Evolutionary conservation across 2,329 filamentous ascomycete species (phyloP).

Genomic region (Exophiala oligosperma): DNA sequence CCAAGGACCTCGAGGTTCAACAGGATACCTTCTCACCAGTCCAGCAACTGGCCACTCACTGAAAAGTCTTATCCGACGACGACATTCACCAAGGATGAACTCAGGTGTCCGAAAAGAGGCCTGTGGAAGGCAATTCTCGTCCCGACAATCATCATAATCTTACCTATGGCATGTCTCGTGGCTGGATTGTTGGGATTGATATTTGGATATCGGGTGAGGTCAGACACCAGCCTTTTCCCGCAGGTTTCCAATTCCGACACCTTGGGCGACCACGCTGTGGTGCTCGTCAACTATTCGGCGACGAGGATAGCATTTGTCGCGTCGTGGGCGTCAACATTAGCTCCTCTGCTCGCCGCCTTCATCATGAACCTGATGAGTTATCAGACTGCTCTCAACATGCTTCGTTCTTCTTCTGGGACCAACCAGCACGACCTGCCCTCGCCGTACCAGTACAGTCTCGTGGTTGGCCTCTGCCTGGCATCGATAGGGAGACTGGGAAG

Average conservation of each 20-base stretch:
- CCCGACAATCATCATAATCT: constrained; percentile 20
- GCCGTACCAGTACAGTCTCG: constrained; percentile 28
- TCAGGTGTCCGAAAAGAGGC: constrained; percentile 7
- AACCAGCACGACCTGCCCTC: constrained; percentile 24
- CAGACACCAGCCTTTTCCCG: constrained; percentile 14
- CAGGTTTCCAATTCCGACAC: constrained; percentile 15
- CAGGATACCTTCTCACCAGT: constrained; percentile 1
- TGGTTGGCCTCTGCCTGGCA: constrained; percentile 26
- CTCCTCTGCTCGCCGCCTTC: constrained; percentile 26
- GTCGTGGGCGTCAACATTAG: constrained; percentile 26
- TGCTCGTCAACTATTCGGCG: constrained; percentile 28
- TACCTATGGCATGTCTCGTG: constrained; percentile 26
- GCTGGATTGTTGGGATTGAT: constrained; percentile 24
- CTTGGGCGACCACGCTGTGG: constrained; percentile 15
- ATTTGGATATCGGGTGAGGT: constrained; percentile 24
- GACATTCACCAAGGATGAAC: constrained; percentile 2
- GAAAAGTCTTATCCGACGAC: constrained; percentile 17
- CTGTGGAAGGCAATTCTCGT: constrained; percentile 22
- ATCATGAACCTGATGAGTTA: constrained; percentile 25
- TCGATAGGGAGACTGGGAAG: constrained; percentile 23
- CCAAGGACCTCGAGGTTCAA: constrained; percentile 5
- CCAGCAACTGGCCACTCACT: constrained; percentile 14
- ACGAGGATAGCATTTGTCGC: constrained; percentile 28
- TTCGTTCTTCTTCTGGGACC: constrained; percentile 9
- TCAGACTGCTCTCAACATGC: constrained; percentile 16